phyloP scores from a whole-genome alignment of 148 eudicot genomes.

The Rhododendron kiyosumense region DNA sequence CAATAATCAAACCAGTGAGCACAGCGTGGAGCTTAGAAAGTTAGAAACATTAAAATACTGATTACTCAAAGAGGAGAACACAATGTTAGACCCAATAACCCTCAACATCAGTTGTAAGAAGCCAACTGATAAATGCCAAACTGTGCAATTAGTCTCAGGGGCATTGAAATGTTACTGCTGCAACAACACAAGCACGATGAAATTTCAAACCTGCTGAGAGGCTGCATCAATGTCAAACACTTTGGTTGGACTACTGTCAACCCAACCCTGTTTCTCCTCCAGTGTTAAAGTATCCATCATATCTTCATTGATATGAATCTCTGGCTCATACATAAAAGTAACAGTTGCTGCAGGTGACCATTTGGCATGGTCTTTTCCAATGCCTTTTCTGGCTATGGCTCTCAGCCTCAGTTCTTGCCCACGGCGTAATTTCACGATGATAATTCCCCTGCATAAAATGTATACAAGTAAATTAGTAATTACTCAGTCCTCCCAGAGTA shows the following conservation, averaged over 20 bases:
- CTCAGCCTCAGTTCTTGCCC: slow-evolving; percentile 92
- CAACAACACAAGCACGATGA: neutral
- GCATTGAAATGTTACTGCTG: neutral
- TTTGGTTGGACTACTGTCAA: slow-evolving; percentile 94
- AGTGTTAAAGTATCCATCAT: slow-evolving; percentile 71
- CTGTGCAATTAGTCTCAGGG: neutral
- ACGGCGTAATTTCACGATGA: slow-evolving; percentile 88
- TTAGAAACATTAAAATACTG: neutral
- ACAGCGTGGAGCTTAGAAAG: neutral
- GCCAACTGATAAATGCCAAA: neutral
- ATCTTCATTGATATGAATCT: slow-evolving; percentile 82
- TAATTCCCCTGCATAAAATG: slow-evolving; percentile 61
- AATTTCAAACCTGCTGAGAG: slow-evolving; percentile 61
- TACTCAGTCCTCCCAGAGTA: neutral
- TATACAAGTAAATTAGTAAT: neutral
- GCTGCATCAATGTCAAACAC: slow-evolving; percentile 77
- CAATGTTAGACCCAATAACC: neutral
- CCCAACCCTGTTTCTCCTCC: slow-evolving; percentile 67
- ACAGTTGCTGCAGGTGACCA: slow-evolving; percentile 99
- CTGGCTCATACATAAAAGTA: slow-evolving; percentile 95
- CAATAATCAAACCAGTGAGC: neutral
- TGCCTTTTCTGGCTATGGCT: slow-evolving; percentile 96
- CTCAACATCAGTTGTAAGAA: neutral
- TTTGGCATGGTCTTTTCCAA: slow-evolving; percentile 96
- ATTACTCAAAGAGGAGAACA: neutral